Base-by-base conservation (phyloP, 2,329 filamentous ascomycete genomes). In the Talaromyces sp. region DNA sequence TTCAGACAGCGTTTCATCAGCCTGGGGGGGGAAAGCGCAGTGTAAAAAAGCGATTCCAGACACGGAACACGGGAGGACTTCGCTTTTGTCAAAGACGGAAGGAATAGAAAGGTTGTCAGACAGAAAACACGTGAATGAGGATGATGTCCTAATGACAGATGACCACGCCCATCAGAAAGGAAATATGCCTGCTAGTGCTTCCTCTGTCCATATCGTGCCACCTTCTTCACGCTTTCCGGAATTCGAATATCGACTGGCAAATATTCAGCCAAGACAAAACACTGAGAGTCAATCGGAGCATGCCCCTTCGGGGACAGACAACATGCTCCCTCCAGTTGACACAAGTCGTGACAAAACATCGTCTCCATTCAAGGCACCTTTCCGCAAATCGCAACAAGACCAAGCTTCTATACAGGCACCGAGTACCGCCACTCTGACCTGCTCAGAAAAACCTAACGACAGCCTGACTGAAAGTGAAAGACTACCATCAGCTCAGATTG, bases 181-280 rank as follows among this genome's bases (percentile, higher is more conserved):
- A 64, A 66, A 46, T 21, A n/a, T 40, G 21, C 57, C 50, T 1
- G 37, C 58, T 42, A 60, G 58, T 61, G 25, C 66, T 9, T 66
- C 63, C 9, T 76, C 73, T 4, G 64, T 75, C 56, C 69, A 67
- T 60, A 67, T 73, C 16, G 64, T 75, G 16, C 70, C 73, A 56
- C 75, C 76, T 8, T 74, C 75, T 6, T 77, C 76, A 23, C 72
- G 76, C 42, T 66, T 77, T 54, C 71, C 75, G 1, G 73, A 72
- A 50, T 79, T 78, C 62, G 71, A 77, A 67, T 79, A 75, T 63
- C 73, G 73, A 37, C 67, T 70, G 16, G 63, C 60, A 68, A 67
- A 40, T 37, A 58, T 18, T 44, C 60, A 31, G 21, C 55, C 48
- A 39, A 31, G 23, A 33, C 23, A 60, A n/a, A n/a, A 8, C 9